phyloP scores from a whole-genome alignment of 2,329 filamentous ascomycete genomes.

The Botryotinia calthae region DNA sequence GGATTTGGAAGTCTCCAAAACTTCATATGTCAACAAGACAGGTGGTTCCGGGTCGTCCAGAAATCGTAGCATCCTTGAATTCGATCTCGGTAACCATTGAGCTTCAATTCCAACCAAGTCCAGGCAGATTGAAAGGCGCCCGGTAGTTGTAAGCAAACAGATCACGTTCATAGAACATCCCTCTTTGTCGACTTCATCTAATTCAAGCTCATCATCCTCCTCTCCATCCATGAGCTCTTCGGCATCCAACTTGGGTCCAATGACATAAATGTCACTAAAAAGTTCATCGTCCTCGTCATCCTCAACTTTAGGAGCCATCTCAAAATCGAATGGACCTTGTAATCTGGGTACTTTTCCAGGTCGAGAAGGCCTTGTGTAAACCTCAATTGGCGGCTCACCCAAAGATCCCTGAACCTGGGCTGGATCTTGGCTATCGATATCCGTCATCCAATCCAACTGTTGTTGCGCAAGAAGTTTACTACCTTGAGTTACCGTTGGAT shows the following conservation, averaged over 20 bases:
- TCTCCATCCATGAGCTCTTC: constrained; percentile 63
- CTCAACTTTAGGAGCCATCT: constrained; percentile 46
- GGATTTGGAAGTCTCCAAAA: constrained; percentile 56
- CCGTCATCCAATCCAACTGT: constrained; percentile 66
- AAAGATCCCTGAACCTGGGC: constrained; percentile 50
- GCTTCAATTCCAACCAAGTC: constrained; percentile 62
- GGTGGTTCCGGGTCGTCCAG: constrained; percentile 44
- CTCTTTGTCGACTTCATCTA: constrained; percentile 55
- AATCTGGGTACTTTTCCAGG: constrained; percentile 58
- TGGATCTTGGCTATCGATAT: constrained; percentile 62
- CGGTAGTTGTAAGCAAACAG: constrained; percentile 59
- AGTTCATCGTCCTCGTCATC: constrained; percentile 56
- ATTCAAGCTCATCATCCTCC: constrained; percentile 55
- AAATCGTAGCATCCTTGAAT: constrained; percentile 45
- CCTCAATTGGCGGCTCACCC: constrained; percentile 51
- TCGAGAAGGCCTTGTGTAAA: constrained; percentile 56
- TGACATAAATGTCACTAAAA: constrained; percentile 60
- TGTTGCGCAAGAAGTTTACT: constrained; percentile 60
- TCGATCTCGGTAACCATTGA: constrained; percentile 61
- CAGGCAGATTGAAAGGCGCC: constrained; percentile 59
- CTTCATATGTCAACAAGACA: constrained; percentile 59
- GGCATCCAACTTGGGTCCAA: constrained; percentile 60
- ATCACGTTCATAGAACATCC: constrained; percentile 59
- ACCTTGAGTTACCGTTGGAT: constrained; percentile 51
- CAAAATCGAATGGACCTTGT: constrained; percentile 61